Conservation (phyloP, 495 filamentous ascomycete species). For the Penicillium odoratum region DNA sequence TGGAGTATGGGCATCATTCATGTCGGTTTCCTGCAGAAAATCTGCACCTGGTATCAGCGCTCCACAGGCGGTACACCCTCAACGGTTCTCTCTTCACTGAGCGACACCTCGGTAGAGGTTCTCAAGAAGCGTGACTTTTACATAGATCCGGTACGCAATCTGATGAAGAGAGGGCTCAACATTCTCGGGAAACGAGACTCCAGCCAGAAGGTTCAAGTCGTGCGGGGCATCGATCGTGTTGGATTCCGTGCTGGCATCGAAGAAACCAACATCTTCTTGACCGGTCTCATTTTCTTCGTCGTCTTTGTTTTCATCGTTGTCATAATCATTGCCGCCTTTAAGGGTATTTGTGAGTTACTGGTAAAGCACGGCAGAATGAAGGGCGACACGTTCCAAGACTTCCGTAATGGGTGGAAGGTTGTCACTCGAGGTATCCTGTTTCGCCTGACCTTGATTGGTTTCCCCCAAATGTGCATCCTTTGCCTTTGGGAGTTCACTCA, state of each 20-base stretch:
- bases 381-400: slow-evolving; percentile 86
- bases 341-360: slow-evolving; percentile 71
- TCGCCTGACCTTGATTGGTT: slow-evolving; percentile 86
- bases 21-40: slow-evolving; percentile 80
- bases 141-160: slow-evolving; percentile 33
- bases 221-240: slow-evolving; percentile 86
- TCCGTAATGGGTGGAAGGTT: slow-evolving; percentile 86
- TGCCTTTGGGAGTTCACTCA: slow-evolving; percentile 94
- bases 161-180: slow-evolving; percentile 46
- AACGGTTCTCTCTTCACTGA: slow-evolving; percentile 71
- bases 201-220: slow-evolving; percentile 58
- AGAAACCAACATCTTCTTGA: slow-evolving; percentile 90
- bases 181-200: slow-evolving; percentile 33
- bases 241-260: slow-evolving; percentile 86
- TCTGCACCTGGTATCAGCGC: slow-evolving; percentile 95
- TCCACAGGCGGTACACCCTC: slow-evolving; percentile 87
- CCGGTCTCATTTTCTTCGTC: slow-evolving; percentile 86
- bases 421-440: slow-evolving; percentile 91
- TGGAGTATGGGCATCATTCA: slow-evolving; percentile 98
- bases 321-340: slow-evolving; percentile 74
- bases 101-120: slow-evolving; percentile 78
- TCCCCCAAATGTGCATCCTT: slow-evolving; percentile 87
- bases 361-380: slow-evolving; percentile 77
- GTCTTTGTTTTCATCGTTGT: slow-evolving; percentile 75
- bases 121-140: slow-evolving; percentile 51